These are phyloP conservation scores for Phaeosphaeria sp. DNA, from an alignment of 2,329 filamentous ascomycete genomes.

Conservation along the genomic window DNA sequence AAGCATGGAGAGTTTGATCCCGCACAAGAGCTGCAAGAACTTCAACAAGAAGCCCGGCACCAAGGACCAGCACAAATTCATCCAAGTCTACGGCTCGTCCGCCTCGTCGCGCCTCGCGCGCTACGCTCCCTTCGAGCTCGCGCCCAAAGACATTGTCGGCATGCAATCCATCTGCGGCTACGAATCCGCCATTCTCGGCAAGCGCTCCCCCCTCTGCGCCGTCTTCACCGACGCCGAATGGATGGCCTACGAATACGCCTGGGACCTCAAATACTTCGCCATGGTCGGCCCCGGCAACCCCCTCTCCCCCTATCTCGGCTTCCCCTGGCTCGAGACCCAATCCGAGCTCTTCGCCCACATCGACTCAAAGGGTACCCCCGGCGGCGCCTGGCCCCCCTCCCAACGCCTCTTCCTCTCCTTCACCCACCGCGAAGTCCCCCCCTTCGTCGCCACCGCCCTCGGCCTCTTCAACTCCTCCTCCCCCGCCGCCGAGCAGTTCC, in stretches of 20 bases:
- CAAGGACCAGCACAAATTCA: slow-evolving; percentile 38
- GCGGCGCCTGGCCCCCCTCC: slow-evolving; percentile 44
- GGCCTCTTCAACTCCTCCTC: slow-evolving; percentile 73
- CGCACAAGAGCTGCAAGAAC: slow-evolving; percentile 44
- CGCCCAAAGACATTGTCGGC: slow-evolving; percentile 65
- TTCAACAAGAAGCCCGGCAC: slow-evolving; percentile 42
- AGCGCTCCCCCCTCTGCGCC: slow-evolving; percentile 62
- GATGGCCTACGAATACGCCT: slow-evolving; percentile 69
- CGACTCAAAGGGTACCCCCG: slow-evolving; percentile 47
- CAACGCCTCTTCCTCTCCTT: slow-evolving; percentile 72
- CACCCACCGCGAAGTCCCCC: slow-evolving; percentile 72
- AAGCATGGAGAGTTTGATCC: slow-evolving; percentile 39
- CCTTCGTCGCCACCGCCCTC: slow-evolving; percentile 70
- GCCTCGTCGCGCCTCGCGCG: slow-evolving; percentile 33
- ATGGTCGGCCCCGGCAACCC: slow-evolving; percentile 69
- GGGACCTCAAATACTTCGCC: slow-evolving; percentile 68
- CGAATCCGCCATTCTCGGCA: slow-evolving; percentile 67
- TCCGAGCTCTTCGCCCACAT: slow-evolving; percentile 45
- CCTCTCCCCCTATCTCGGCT: slow-evolving; percentile 64
- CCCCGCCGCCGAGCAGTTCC: slow-evolving; percentile 68
- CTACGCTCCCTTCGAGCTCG: slow-evolving; percentile 63
- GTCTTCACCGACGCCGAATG: slow-evolving; percentile 68
- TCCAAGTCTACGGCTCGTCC: slow-evolving; percentile 33
- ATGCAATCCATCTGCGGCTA: slow-evolving; percentile 72
- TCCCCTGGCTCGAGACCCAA: slow-evolving; percentile 71